A percentile compares a stretch with the other conserved stretches of the same genome.
These are phyloP conservation scores for Zea mays DNA, from an alignment of 176 grass and related monocot genomes.

Conservation along the genomic window Zm-B73-REFERENCE-NAM-5.0 NC_050100.1:50853001-50853500, in stretches of 20 bases:
- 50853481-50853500: constrained; percentile 16
- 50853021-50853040: not conserved
- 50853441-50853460: not conserved
- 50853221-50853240: not conserved
- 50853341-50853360: constrained; percentile 66
- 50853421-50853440: constrained; percentile 21
- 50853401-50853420: constrained; percentile 51
- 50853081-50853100: constrained; percentile 57
- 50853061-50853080: not conserved
- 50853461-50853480: not conserved
- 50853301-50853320: constrained; percentile 67
- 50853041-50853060: not conserved
- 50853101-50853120: constrained; percentile 77
- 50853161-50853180: constrained; percentile 6
- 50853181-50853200: constrained; percentile 17
- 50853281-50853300: constrained; percentile 82
- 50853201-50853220: not conserved
- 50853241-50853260: constrained; percentile 68
- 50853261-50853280: constrained; percentile 97
- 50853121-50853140: constrained; percentile 77
- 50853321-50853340: constrained; percentile 77
- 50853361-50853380: constrained; percentile 94
- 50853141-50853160: constrained; percentile 86
- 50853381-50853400: constrained; percentile 95
- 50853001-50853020: not conserved